Percentiles rank a stretch among this genome's conserved stretches.
Conservation (phyloP, 306 rosid species). For the Corylus heterophylla region DNA sequence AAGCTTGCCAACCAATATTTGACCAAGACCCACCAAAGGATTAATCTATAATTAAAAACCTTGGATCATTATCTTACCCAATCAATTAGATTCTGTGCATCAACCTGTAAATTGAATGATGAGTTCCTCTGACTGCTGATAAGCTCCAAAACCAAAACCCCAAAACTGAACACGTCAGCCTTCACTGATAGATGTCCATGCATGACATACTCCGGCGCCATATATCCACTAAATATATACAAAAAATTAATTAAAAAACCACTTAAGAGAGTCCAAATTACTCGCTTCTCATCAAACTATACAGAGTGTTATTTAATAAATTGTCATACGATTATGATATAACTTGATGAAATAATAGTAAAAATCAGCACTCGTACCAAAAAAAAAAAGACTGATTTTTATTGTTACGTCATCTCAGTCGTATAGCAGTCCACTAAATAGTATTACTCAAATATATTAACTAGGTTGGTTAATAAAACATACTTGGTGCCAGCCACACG, state of each 20-base stretch:
- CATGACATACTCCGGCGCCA: slow-evolving; percentile 96
- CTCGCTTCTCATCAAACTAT: too few species aligned
- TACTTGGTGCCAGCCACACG: slow-evolving; percentile 99
- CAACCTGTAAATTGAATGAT: slow-evolving; percentile 18
- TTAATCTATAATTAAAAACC: neutral
- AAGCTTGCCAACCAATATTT: neutral
- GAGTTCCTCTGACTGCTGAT: slow-evolving; percentile 73
- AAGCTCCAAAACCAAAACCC: slow-evolving; percentile 83
- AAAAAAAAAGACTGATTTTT: too few species aligned
- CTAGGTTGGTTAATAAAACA: slow-evolving; percentile 1
- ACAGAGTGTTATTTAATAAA: too few species aligned
- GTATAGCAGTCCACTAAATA: too few species aligned
- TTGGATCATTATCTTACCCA: slow-evolving; percentile 44
- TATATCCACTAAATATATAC: slow-evolving; percentile 55
- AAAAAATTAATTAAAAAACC: slow-evolving; percentile 1
- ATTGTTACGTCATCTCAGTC: too few species aligned
- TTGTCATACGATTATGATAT: too few species aligned
- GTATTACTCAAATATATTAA: too few species aligned
- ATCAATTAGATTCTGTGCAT: slow-evolving; percentile 49
- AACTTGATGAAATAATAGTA: too few species aligned
- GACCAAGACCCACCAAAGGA: slow-evolving; percentile 4
- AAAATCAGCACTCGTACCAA: too few species aligned
- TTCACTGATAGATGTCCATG: slow-evolving; percentile 71
- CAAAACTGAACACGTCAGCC: slow-evolving; percentile 90
- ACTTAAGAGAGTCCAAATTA: neutral